Percentiles rank a stretch among this genome's conserved stretches.
Conservation (phyloP, 495 filamentous ascomycete genomes). For the Achaetomiella virescens region DNA sequence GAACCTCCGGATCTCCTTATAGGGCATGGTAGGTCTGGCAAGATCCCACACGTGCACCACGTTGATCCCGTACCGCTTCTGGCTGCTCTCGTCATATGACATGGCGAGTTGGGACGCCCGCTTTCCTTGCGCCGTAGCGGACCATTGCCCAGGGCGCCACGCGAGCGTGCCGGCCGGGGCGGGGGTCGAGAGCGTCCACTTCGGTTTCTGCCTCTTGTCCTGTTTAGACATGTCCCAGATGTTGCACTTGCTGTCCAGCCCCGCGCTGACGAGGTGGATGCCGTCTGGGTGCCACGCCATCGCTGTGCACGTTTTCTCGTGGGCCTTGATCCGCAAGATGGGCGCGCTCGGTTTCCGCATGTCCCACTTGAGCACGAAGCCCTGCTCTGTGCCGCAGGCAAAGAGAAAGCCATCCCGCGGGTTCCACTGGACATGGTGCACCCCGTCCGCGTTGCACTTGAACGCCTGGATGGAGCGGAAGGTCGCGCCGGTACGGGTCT, state of each 20-base stretch:
- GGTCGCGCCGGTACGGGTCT: conserved; percentile 35
- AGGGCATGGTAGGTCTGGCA: conserved; percentile 77
- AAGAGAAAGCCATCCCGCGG: conserved; percentile 78
- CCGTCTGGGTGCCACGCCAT: conserved; percentile 97
- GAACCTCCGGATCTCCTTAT: conserved; percentile 75
- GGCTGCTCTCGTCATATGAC: conserved; percentile 44
- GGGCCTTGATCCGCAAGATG: conserved; percentile 70
- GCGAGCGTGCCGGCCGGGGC: conserved; percentile 67
- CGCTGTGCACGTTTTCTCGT: conserved; percentile 66
- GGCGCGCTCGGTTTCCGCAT: conserved; percentile 40
- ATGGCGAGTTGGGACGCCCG: conserved; percentile 52
- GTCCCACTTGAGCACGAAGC: conserved; percentile 58
- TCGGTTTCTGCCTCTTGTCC: conserved; percentile 74
- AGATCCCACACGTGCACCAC: conserved; percentile 91
- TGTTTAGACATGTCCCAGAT: conserved; percentile 87
- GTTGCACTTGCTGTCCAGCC: conserved; percentile 74
- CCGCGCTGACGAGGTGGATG: conserved; percentile 78
- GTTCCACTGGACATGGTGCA: conserved; percentile 86
- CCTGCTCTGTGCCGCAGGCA: conserved; percentile 84
- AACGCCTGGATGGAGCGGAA: conserved; percentile 40
- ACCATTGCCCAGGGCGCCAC: conserved; percentile 81
- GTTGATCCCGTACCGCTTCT: conserved; percentile 52
- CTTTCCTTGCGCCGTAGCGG: conserved; percentile 56
- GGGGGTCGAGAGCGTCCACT: conserved; percentile 51
- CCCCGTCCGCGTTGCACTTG: conserved; percentile 60